Base-by-base conservation (phyloP, 139 green algal species). In the Coccomyxa sp. region DNA sequence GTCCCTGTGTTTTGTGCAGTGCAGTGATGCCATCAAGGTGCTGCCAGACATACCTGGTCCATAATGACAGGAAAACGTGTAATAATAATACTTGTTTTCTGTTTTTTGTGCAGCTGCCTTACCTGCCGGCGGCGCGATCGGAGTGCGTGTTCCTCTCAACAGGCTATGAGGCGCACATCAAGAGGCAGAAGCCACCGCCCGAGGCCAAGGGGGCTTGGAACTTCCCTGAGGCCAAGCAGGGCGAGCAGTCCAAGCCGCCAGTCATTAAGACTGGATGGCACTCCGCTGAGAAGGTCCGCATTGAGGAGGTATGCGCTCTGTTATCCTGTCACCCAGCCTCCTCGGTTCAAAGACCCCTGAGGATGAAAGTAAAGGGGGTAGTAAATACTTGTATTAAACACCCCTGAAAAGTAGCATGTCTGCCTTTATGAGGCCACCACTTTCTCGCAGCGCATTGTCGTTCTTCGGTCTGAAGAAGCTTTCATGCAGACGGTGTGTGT, bases 131-230 rank as follows among this genome's bases (percentile, higher is more conserved):
- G 28, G 28, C 21, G 28, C 17, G 63, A 45, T 31, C 45, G 51
- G 81, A 80, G 77, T 71, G 58, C 51, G 81, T 84, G 57, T 28
- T 84, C 51, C 77, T 84, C 51, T 75, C 71, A 51, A 76, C 51
- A 30, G 81, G 81, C n/a, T 84, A 84, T 28, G 71, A 71, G 57
- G 74, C 74, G 10, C 81, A 84, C 57, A 58, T 75, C 7, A 27
- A 45, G 67, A 66, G 75, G 81, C 67, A 79, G 25, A 30, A 59
- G 13, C 81, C 67, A n/a, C 76, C 17, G 38, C 32, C 63, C 32
- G 38, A 76, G n/a, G 66, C 10, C 80, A 67, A 32, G 66, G n/a
- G n/a, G n/a, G n/a, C n/a, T n/a, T n/a, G n/a, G n/a, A n/a, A n/a
- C n/a, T n/a, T n/a, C n/a, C n/a, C n/a, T n/a, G n/a, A n/a, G n/a